Base-by-base conservation (phyloP, 139 green algal genomes). In the Pedinophyceae sp. region DNA sequence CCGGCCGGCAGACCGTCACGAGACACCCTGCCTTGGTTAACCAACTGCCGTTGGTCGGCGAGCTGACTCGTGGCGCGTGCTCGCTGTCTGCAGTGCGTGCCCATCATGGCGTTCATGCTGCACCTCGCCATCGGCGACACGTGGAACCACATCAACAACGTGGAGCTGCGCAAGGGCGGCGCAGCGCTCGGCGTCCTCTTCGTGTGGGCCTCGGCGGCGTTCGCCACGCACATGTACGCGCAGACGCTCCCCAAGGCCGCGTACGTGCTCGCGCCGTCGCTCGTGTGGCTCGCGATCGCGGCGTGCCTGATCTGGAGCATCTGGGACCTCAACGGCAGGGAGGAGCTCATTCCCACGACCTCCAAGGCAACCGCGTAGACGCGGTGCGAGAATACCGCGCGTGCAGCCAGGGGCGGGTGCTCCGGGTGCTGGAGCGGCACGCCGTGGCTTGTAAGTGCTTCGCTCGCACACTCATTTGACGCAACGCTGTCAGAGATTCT, bases 71-170 rank as follows among this genome's bases (percentile, higher is more conserved):
- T n/a, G n/a, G n/a, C n/a, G n/a, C n/a, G n/a, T n/a, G n/a, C n/a
- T n/a, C n/a, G n/a, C n/a, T n/a, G n/a, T n/a, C n/a, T n/a, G n/a
- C n/a, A n/a, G n/a, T n/a, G n/a, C n/a, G 22, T 27, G 18, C 30
- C 60, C 17, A 27, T 61, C 27, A 48, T 61, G 16, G 20, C 38
- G 16, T 41, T 67, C 2, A n/a, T 67, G 5, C 20, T 53, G 27
- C 60, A n/a, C n/a, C n/a, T n/a, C n/a, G n/a, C 50, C 45, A 59
- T 71, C 51, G 64, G 64, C 19, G 64, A 71, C 64, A 66, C 57
- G 27, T 71, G 64, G 64, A 71, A 71, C 53, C 55, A 30, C 3
- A 60, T 71, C 49, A 71, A 60, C 22, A 71, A 71, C 51, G 43
- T 57, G 15, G 57, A 71, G 41, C 50, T 62, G 58, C 25, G 28